Percentiles rank a stretch among this genome's conserved stretches.
These are phyloP conservation scores for Syzygium malaccense DNA, from an alignment of 441 rosid species.

Conservation along the genomic window DNA sequence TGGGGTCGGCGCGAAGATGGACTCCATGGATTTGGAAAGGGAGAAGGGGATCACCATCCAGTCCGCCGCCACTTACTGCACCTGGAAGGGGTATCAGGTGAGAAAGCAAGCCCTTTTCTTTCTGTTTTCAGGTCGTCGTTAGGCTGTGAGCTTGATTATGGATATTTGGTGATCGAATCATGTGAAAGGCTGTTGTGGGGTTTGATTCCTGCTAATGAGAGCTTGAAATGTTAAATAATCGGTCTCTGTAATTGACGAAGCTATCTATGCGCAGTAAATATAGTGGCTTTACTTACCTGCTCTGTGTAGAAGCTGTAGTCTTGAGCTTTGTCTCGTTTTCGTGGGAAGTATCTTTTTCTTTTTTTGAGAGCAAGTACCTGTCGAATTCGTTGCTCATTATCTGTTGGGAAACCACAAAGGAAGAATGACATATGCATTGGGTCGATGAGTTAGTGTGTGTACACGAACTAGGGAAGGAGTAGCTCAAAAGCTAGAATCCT, in stretches of 20 bases:
- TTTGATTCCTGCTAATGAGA: neutral
- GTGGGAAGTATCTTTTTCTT: neutral
- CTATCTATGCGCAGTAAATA: neutral
- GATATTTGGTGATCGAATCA: neutral
- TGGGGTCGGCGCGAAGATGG: constrained; percentile 98
- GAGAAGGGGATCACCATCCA: constrained; percentile 97
- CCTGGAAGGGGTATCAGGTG: constrained; percentile 91
- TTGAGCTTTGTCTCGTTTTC: neutral
- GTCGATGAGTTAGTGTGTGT: neutral
- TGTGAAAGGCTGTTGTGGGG: neutral
- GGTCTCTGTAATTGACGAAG: neutral
- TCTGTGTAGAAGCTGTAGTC: neutral
- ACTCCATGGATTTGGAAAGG: constrained; percentile 92
- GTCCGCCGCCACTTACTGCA: constrained; percentile 95
- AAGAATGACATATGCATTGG: neutral
- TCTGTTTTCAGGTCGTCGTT: neutral
- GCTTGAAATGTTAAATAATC: neutral
- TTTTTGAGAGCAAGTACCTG: neutral
- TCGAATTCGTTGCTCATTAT: neutral
- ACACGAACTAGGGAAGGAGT: neutral
- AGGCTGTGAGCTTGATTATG: neutral
- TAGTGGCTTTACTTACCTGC: neutral
- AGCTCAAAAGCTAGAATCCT: neutral
- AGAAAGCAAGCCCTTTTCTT: neutral
- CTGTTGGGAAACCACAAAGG: neutral